Evolutionary conservation across 768 basidiomycete species (phyloP), one percentile per base, ranked within the genome.

Genomic region (Chalciporus chontae): DNA sequence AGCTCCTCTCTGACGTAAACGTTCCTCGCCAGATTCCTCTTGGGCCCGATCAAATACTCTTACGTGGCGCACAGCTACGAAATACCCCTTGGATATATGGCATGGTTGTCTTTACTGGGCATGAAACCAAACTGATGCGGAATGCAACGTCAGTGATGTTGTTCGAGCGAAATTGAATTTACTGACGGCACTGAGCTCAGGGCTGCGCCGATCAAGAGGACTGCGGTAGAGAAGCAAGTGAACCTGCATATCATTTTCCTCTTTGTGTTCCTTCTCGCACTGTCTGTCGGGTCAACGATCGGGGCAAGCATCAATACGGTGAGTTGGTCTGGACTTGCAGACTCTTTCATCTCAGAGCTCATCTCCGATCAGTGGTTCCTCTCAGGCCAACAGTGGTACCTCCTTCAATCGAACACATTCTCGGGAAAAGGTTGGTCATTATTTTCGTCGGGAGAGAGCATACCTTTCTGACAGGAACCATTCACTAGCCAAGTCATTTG

Each of bases 21-120:
- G 61, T 83, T 56, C 79, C 90, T 40, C 80, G 85, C 67, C 88
- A 93, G 62, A 77, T 97, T 5, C 93, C 96, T 1, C 71, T 98
- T 14, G 94, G 94, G 4, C 95, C 96, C 1, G 94, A 96, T 63
- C 96, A 99, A 67, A 76, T 98, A 61, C 77, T 98, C 10, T 74
- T 99, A 36, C 84, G 96, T 27, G 96, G 96, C 1, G 94, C 96
- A 24, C 96, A 99, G 66, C 66, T 99, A 49, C 79, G 96, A 48
- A 99, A 99, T 67, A 98, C 96, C 2, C 84, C 87, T 8, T 99
- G 96, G 96, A 80, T 90, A 24, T 98, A 97, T 67, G 95, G 94
- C 11, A 64, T 99, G 8, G 86, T 85, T 29, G 88, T 98, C 37
- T 97, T 93, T 59, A 95, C 94, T 0, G 96, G 96, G 0, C 96